A percentile compares a stretch with the other conserved stretches of the same genome.
These are phyloP conservation scores for Allium sativum DNA, from an alignment of 106 monocot genomes.

Conservation along the genomic window DNA sequence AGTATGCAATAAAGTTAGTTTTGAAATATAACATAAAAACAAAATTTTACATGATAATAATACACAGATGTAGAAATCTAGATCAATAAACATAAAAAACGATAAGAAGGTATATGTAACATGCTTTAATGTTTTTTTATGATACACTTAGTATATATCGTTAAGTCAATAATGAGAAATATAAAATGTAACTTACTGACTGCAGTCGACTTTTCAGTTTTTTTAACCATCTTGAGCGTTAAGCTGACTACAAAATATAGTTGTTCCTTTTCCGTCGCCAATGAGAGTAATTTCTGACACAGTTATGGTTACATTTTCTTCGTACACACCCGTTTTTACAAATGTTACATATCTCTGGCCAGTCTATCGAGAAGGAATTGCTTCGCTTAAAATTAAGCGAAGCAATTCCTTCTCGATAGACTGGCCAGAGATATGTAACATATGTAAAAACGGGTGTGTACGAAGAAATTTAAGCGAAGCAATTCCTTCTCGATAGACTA, in stretches of 20 bases:
- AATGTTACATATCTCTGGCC: not conserved
- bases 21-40: no score
- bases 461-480: not conserved
- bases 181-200: slow-evolving; percentile 1
- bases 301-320: slow-evolving; percentile 1
- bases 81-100: no score
- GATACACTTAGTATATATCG: no score
- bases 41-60: no score
- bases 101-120: no score
- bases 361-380: not conserved
- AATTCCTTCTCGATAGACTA: not conserved
- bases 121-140: no score
- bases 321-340: not conserved
- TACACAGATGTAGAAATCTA: no score
- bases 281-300: slow-evolving; percentile 3
- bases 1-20: no score
- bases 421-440: not conserved
- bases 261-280: slow-evolving; percentile 4
- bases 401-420: not conserved
- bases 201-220: not conserved
- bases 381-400: no score
- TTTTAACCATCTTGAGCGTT: not conserved
- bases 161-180: no score
- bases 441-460: slow-evolving; percentile 1
- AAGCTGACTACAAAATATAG: not conserved